Evolutionary conservation across 2,329 filamentous ascomycete genomes (phyloP), one percentile per base, ranked within the genome.

Genomic region (Diaporthe amygdali): DNA sequence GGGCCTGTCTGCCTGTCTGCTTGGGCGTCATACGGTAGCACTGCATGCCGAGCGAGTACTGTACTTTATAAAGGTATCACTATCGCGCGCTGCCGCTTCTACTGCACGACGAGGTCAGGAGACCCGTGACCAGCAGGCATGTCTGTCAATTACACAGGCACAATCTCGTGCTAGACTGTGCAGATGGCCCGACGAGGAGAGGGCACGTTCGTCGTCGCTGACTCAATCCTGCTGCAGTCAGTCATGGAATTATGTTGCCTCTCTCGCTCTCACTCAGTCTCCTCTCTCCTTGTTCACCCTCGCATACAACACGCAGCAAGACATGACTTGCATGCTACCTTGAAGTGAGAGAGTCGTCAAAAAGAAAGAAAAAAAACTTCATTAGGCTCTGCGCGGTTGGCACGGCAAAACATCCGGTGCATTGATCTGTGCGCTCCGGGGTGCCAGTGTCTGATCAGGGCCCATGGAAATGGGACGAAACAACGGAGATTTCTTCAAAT

Each of bases 361-460:
- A 51, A 51, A 25, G 14, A 8, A 56, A 39, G 15, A 39, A 39
- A 39, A 39, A 14, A 12, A 8, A 10, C 34, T 4, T 4, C 54
- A 54, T 59, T 46, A 69, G 47, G 52, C 37, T 47, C 52, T 69
- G 10, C 67, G 52, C 52, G 52, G 66, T 63, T 51, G 52, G 37
- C 34, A 69, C 67, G 67, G 67, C 67, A 69, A 69, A 69, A 63
- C 68, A 64, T 34, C 68, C 68, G 68, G 68, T 64, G 68, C 55
- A 64, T 47, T 71, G 69, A 68, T 71, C 63, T 49, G 61, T 34
- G 68, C 59, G 41, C 68, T 15, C 12, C 59, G 54, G 47, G 47
- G 59, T 37, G 41, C 59, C 59, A 47, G 59, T 63, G 59, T 47
- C 59, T 63, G 56, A 63, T 63, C 56, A 63, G 32, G 56, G 41